These are phyloP conservation scores for Paxillus ammoniavirescens DNA, from an alignment of 768 basidiomycete species.

Conservation along the genomic window DNA sequence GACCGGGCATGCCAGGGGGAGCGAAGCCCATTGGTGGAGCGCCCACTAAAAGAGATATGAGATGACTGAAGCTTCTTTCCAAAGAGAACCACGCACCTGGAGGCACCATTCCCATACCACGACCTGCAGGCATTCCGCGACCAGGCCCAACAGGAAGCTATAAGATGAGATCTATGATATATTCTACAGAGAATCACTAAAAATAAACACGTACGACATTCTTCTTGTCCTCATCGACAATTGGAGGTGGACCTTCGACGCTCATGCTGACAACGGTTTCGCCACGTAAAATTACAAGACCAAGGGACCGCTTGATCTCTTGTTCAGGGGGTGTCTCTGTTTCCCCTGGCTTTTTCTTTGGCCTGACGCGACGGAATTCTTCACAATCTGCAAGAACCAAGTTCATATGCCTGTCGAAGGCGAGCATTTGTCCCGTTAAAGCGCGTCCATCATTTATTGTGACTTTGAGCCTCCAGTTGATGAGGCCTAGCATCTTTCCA, in stretches of 20 bases:
- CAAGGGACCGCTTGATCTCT: constrained; percentile 94
- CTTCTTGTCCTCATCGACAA: constrained; percentile 88
- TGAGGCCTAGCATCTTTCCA: constrained; percentile 95
- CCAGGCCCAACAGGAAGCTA: constrained; percentile 89
- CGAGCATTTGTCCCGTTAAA: constrained; percentile 97
- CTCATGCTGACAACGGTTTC: constrained; percentile 94
- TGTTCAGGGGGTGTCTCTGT: constrained; percentile 71
- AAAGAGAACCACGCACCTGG: constrained; percentile 53
- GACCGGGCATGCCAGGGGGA: constrained; percentile 80
- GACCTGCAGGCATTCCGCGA: constrained; percentile 92
- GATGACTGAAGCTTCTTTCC: constrained; percentile 12
- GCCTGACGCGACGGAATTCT: constrained; percentile 90
- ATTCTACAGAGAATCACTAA: constrained; percentile 2
- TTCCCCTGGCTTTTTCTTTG: constrained; percentile 88
- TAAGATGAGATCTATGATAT: constrained; percentile 18
- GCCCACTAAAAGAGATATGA: constrained; percentile 44
- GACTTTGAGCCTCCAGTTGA: constrained; percentile 97
- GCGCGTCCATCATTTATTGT: constrained; percentile 97
- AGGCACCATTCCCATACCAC: constrained; percentile 96
- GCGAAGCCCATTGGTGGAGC: constrained; percentile 54
- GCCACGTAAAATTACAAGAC: constrained; percentile 95
- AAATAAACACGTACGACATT: constrained; percentile 53
- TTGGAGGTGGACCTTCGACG: constrained; percentile 94
- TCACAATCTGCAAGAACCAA: constrained; percentile 97
- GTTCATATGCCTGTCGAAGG: constrained; percentile 99